Percentiles rank a stretch among this genome's conserved stretches.
Conservation (phyloP, 2,329 filamentous ascomycete species). For the Dendryphion nanum region DNA sequence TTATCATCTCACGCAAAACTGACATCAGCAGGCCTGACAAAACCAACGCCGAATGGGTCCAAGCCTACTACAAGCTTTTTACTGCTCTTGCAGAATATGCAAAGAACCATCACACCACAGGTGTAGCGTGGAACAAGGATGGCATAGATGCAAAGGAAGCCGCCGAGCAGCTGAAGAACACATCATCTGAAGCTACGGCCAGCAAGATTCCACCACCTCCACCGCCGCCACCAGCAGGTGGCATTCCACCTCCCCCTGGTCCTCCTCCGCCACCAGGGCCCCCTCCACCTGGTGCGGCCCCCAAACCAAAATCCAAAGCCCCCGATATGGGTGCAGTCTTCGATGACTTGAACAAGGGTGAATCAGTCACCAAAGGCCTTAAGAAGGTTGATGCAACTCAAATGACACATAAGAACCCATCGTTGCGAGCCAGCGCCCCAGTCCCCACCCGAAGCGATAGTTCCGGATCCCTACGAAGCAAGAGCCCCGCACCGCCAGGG, state of each 20-base stretch:
- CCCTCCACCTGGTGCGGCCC: constrained; percentile 44
- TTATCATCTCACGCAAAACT: constrained; percentile 7
- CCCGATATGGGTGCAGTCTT: constrained; percentile 83
- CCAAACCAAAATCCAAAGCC: constrained; percentile 49
- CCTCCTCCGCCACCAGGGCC: constrained; percentile 66
- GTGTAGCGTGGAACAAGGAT: constrained; percentile 84
- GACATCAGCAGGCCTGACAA: constrained; percentile 58
- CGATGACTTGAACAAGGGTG: constrained; percentile 84
- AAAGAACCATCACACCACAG: constrained; percentile 75
- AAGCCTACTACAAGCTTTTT: constrained; percentile 89
- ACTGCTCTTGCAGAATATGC: constrained; percentile 79
- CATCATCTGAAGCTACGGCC: constrained; percentile 49
- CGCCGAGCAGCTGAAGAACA: constrained; percentile 57
- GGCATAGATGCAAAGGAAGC: constrained; percentile 70
- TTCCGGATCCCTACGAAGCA: constrained; percentile 57
- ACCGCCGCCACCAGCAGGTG: constrained; percentile 60
- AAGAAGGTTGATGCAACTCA: constrained; percentile 92
- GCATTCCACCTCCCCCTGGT: constrained; percentile 64
- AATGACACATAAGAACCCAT: constrained; percentile 99
- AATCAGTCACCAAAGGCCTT: constrained; percentile 81
- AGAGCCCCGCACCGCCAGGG: constrained; percentile 77
- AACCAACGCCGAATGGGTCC: constrained; percentile 81
- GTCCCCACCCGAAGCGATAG: constrained; percentile 61
- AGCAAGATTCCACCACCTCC: constrained; percentile 65
- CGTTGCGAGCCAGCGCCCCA: constrained; percentile 69